Base-by-base conservation (phyloP, 2,329 filamentous ascomycete genomes). In the Tothia fuscella region DNA sequence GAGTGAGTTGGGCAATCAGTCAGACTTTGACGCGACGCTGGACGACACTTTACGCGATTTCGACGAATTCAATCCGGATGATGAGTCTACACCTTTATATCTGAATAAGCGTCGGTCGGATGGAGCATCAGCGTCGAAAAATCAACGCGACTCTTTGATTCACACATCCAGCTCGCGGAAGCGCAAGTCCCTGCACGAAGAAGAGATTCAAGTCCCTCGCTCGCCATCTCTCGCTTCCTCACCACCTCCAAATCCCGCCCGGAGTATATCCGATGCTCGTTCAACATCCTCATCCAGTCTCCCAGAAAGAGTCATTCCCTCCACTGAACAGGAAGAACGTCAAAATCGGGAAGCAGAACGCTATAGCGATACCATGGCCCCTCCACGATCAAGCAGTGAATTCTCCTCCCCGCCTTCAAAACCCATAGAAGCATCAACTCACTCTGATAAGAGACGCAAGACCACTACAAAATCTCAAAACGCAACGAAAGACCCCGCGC, bases 41-140 rank as follows among this genome's bases (percentile, higher is more conserved):
- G 42, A 68, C 60, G 3, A 60, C 58, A 16, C 59, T 59, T 12
- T 26, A 19, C 12, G 28, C 42, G 17, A 34, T 17, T 39, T 47
- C 24, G 54, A 55, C 7, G 57, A 63, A 49, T 80, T 75, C 52
- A 69, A 65, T 39, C 79, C 70, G 0, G 77, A 82, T 43, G 77
- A 76, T 21, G 78, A 82, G 59, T 80, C 78, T 13, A 84, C 80
- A 5, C 79, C 80, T 3, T 52, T 80, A 20, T 71, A 75, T 44
- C 59, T 34, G 17, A 16, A 14, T 9, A 34, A 41, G 17, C 26
- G 29, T 17, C 24, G 34, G 20, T 16, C 38, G 22, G 16, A 21
- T 17, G 12, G 26, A 29, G 53, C 46, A 54, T 54, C 17, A 49
- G 51, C 32, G 33, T 21, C 37, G 25, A 21, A 28, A 3, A n/a